phyloP scores from a whole-genome alignment of 768 basidiomycete species.

The Coprinopsis sp. region DNA sequence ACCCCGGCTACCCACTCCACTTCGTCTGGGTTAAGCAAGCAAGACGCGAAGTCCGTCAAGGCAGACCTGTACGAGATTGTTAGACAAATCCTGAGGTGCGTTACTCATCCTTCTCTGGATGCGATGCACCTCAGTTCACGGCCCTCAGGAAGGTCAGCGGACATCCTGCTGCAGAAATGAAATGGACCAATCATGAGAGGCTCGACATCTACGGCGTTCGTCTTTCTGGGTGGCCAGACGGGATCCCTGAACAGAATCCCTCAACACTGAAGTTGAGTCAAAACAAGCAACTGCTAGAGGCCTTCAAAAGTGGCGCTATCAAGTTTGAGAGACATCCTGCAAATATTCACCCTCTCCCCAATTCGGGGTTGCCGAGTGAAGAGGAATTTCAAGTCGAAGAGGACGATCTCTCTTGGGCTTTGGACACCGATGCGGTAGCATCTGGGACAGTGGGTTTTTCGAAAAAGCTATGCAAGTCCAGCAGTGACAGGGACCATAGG shows the following conservation, averaged over 20 bases:
- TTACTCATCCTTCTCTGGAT: conserved; percentile 5
- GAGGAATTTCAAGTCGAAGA: conserved; percentile 3
- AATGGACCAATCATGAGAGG: conserved; percentile 64
- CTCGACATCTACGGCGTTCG: conserved; percentile 54
- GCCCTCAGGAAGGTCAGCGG: conserved; percentile 47
- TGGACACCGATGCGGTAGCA: conserved; percentile 28
- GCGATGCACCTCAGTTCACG: conserved; percentile 4
- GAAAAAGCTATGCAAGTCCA: too few species aligned
- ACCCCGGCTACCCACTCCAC: conserved; percentile 12
- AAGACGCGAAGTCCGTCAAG: conserved; percentile 39
- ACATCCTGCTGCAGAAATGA: conserved; percentile 66
- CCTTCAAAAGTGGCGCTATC: conserved; percentile 43
- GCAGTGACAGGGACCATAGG: too few species aligned
- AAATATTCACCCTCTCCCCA: conserved; percentile 1
- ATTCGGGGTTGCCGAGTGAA: conserved; percentile 2
- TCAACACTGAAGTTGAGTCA: conserved; percentile 51
- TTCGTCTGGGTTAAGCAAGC: conserved; percentile 12
- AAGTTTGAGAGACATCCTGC: conserved; percentile 35
- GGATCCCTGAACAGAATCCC: conserved; percentile 57
- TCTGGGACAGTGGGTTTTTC: neutral
- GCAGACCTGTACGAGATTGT: conserved; percentile 51
- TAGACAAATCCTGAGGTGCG: conserved; percentile 51
- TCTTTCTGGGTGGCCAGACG: conserved; percentile 59
- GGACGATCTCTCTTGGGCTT: conserved; percentile 42
- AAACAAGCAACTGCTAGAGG: conserved; percentile 49